Evolutionary conservation across 805 yeast genomes (phyloP), one percentile per base, ranked within the genome.

Genomic region (Tetrapisispora pingtungensis): DNA sequence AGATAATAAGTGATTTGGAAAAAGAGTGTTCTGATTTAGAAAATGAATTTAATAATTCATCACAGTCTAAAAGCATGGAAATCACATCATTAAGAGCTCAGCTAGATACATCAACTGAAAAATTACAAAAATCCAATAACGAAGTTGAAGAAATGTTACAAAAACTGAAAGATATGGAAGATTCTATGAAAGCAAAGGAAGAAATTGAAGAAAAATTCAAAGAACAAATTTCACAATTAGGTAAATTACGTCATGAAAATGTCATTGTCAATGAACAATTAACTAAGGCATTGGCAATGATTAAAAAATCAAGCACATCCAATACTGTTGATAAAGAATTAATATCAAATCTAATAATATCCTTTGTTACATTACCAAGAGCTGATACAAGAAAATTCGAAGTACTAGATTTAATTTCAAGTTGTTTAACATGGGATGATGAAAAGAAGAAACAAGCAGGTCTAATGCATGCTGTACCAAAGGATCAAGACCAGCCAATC

Each of bases 301-400:
- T 93, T 47, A 86, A 88, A 55, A 81, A 81, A 57, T 84, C 81
- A 42, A 77, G 84, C 34, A 78, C 79, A 33, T 77, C 87, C 7
- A 84, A 81, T 41, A 74, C 81, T 8, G 87, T 90, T 1, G 97
- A 90, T 61, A 81, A 83, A 58, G 96, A 89, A 61, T 74, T 93
- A 48, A 78, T 93, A 5, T 82, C 96, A 2, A 93, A 93, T 61
- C 70, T 93, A 48, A 68, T 93, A 41, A 74, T 93, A 15, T 85
- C 93, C 44, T 93, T 89, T 64, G 73, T 93, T 15, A 81, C 82
- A 30, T 70, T 90, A 27, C 96, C 96, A 6, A 71, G 98, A 48
- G 96, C 93, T 1, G 99, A 93, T 61, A 75, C 95, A 8, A 90
- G 89, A 65, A 88, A 93, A 64, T 93, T 84, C 59, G 97, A 93